Evolutionary conservation across 2,329 filamentous ascomycete species (phyloP), one percentile per base, ranked within the genome.

Genomic region (Ophiostoma tasmaniense): DNA sequence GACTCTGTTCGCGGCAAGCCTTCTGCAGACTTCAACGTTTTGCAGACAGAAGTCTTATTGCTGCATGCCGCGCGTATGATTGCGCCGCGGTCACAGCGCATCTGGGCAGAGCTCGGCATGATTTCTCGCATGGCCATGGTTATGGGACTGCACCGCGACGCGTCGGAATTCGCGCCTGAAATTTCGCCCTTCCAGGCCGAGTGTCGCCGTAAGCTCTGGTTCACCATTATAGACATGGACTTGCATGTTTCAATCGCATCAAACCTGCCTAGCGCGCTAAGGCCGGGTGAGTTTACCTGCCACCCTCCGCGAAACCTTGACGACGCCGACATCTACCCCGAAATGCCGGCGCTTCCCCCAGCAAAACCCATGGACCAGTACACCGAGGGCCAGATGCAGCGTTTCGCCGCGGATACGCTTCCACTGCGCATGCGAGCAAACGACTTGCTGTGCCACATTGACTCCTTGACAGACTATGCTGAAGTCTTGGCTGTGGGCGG

Each of bases 81-180:
- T 5, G 79, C 79, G 28, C 76, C 79, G 10, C 80, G 80, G 8
- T 79, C 82, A 42, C 81, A 85, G 67, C 81, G 84, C 67, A 78
- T 81, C 0, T 87, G 84, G 84, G 80, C 81, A 17, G 82, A 85
- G 68, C 76, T 86, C n/a, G 84, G 84, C 5, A 80, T 81, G 67
- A 81, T 86, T 59, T 80, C 85, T 5, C 81, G 84, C 20, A 83
- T 84, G 78, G 84, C 83, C 37, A 86, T 86, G 84, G 83, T 81
- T 2, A 86, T 87, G 83, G 84, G 84, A 2, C 77, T 87, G 64
- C 84, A 87, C 72, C 80, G 84, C 3, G 84, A 87, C 67, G 83
- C 84, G 2, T 81, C 81, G 17, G 84, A 87, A 72, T 85, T 83
- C 68, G 77, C 79, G 3, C 39, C 67, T 0, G 79, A 81, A 5